Evolutionary conservation across 1,139 yeast species (phyloP), one percentile per base, ranked within the genome.

Genomic region (Scheffersomyces insectosa): DNA sequence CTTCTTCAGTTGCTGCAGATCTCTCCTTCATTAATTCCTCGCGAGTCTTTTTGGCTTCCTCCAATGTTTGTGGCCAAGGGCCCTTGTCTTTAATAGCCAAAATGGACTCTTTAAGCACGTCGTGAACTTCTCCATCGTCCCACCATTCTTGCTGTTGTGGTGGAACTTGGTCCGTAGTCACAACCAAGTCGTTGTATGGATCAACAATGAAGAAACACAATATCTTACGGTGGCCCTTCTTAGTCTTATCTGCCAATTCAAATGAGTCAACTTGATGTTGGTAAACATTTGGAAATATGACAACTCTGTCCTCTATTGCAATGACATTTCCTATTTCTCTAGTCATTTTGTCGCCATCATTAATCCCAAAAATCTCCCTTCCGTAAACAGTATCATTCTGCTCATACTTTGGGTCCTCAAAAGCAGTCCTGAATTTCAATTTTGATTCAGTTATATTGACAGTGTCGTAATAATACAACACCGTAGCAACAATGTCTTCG

Each of bases 401-500:
- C 36, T 63, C 72, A 52, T 71, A 70, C 1, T 36, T 31, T 3
- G 75, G 72, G 37, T 65, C 72, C 30, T 57, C 63, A 44, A 52
- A 57, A 0, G 63, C 56, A 4, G 55, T 47, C 42, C 71, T 54
- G 51, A 71, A 72, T 4, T 63, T 52, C 20, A 71, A 55, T 15
- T 42, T 52, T 4, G 73, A 66, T 28, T 65, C 68, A 6, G 64
- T 52, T 42, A 71, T 68, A 49, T 71, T 72, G 14, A 66, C 72
- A 11, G 52, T 42, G 44, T 72, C 75, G 47, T 71, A 72, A 50
- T 71, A 71, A 53, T 70, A 71, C 31, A 71, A 49, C 1, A 62
- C 57, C 3, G 75, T 69, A 2, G 73, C 74, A 2, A 71, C 64
- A 38, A 71, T 71, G 48, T 67, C 69, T 52, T 71, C 77, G 45